Conservation (phyloP, 2,329 filamentous ascomycete genomes). For the Stagonosporopsis vannaccii region DNA sequence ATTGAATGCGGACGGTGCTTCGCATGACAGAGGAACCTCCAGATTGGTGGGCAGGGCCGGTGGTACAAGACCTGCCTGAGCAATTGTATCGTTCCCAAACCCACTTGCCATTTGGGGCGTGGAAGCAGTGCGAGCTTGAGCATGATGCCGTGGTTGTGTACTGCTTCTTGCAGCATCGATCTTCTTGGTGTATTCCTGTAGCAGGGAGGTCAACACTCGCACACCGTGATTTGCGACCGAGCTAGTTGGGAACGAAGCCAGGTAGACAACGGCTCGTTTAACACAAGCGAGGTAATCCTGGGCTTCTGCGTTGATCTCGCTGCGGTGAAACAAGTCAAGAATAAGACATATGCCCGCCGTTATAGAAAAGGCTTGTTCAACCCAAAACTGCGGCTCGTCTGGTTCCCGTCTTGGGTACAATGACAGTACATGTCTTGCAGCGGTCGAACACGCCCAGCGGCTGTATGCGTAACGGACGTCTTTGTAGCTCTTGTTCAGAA, state of each 20-base stretch:
- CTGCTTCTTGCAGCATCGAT: slow-evolving; percentile 19
- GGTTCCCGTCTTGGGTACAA: slow-evolving; percentile 47
- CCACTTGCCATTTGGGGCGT: slow-evolving; percentile 17
- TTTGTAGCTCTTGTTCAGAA: slow-evolving; percentile 53
- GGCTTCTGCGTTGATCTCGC: slow-evolving; percentile 31
- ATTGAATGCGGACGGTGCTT: slow-evolving; percentile 26
- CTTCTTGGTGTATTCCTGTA: slow-evolving; percentile 39
- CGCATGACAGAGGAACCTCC: slow-evolving; percentile 15
- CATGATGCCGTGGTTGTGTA: slow-evolving; percentile 5
- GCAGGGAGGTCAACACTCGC: slow-evolving; percentile 47
- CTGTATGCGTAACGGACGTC: slow-evolving; percentile 53
- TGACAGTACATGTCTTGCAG: slow-evolving; percentile 52
- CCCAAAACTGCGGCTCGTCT: slow-evolving; percentile 54
- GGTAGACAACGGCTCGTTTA: slow-evolving; percentile 42
- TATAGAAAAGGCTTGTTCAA: slow-evolving; percentile 46
- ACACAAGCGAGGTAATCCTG: slow-evolving; percentile 38
- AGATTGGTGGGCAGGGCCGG: slow-evolving; percentile 1
- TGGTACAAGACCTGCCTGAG: slow-evolving; percentile 10
- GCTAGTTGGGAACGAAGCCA: slow-evolving; percentile 47
- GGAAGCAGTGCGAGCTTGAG: slow-evolving; percentile 8
- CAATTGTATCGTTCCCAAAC: slow-evolving; percentile 11
- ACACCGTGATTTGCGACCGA: slow-evolving; percentile 51
- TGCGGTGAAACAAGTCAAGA: slow-evolving; percentile 40
- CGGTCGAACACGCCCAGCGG: slow-evolving; percentile 52
- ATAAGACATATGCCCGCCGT: slow-evolving; percentile 40